Percentiles rank a stretch among this genome's conserved stretches.
These are phyloP conservation scores for Chamaecrista fasciculata DNA, from an alignment of 306 rosid species.

Conservation along the genomic window DNA sequence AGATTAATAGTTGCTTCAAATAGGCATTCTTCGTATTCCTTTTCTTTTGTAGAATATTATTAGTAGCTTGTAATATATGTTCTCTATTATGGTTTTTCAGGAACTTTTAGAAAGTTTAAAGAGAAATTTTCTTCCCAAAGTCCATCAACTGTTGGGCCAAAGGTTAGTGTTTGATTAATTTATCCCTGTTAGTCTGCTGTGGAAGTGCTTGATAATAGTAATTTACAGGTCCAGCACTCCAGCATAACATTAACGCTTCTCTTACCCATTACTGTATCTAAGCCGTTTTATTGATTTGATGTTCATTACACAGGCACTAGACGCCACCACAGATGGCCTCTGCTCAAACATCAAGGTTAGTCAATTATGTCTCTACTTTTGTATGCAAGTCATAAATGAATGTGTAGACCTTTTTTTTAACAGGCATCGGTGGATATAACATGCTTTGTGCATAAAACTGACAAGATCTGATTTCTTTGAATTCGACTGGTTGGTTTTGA, in stretches of 20 bases:
- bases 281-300: conserved; percentile 20
- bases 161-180: conserved; percentile 42
- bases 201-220: background rate
- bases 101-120: conserved; percentile 75
- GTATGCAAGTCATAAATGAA: background rate
- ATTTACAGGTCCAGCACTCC: background rate
- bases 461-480: background rate
- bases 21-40: background rate
- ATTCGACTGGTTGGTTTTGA: background rate
- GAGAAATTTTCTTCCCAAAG: conserved; percentile 60
- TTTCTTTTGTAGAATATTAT: background rate
- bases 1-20: background rate
- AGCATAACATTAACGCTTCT: background rate
- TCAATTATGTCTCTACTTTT: background rate
- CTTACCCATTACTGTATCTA: conserved; percentile 6
- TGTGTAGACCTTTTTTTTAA: too few relatives aligned
- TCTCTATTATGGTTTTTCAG: conserved; percentile 41
- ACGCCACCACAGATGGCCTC: conserved; percentile 57
- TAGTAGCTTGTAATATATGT: background rate
- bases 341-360: conserved; percentile 75
- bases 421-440: too few relatives aligned
- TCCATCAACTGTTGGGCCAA: conserved; percentile 54
- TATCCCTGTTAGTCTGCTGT: conserved; percentile 2
- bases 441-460: too few relatives aligned
- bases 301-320: conserved; percentile 50